phyloP scores from a whole-genome alignment of 73 alveolate species.

The Tetrahymena thermophila region DNA sequence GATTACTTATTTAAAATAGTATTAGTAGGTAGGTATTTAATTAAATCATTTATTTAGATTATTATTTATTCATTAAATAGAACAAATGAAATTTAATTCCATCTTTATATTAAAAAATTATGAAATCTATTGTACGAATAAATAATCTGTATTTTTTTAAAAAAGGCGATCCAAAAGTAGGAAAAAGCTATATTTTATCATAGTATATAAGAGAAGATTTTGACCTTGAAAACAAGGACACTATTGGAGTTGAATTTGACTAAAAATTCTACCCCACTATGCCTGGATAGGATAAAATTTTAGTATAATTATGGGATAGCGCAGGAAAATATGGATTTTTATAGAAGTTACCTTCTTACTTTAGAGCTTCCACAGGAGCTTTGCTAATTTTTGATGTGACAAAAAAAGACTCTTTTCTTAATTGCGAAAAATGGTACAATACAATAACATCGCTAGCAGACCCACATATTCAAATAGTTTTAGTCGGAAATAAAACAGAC shows the following conservation, averaged over 20 bases:
- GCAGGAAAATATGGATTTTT: background rate
- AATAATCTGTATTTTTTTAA: background rate
- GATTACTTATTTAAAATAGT: background rate
- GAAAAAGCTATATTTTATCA: background rate
- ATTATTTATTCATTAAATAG: background rate
- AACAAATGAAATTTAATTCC: background rate
- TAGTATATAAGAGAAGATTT: background rate
- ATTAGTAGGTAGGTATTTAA: background rate
- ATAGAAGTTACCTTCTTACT: background rate
- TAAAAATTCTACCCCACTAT: background rate
- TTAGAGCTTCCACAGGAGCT: background rate
- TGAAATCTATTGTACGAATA: too few relatives aligned
- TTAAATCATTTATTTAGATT: background rate
- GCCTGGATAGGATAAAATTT: background rate
- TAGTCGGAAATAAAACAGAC: background rate
- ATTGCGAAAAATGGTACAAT: background rate
- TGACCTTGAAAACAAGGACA: background rate
- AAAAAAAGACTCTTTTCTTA: background rate
- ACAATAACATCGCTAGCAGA: background rate
- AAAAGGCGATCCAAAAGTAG: background rate
- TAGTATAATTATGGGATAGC: background rate
- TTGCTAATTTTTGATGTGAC: background rate
- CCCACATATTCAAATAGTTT: background rate
- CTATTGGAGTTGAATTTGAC: background rate
- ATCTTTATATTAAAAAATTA: too few relatives aligned